Percentiles rank a stretch among this genome's conserved stretches.
Conservation (phyloP, 805 yeast genomes). For the Ascoidea rubescens region DNA sequence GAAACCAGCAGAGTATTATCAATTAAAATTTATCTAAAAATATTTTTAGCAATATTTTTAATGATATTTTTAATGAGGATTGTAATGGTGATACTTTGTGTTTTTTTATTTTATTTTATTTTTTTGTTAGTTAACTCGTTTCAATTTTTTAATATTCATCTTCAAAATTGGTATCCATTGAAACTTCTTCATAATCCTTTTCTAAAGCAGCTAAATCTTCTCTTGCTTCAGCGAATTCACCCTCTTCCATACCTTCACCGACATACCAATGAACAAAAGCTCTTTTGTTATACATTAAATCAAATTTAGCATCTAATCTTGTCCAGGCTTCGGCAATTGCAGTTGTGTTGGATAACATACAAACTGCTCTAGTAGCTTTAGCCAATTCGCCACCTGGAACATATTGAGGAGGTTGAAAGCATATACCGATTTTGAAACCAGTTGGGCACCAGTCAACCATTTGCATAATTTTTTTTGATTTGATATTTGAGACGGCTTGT, state of each 20-base stretch:
- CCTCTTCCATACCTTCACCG: constrained; percentile 99
- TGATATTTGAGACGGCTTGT: constrained; percentile 88
- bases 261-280: constrained; percentile 99
- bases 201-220: constrained; percentile 96
- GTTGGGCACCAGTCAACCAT: constrained; percentile 99
- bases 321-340: constrained; percentile 99
- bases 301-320: constrained; percentile 92
- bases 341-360: constrained; percentile 95
- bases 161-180: constrained; percentile 77
- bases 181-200: constrained; percentile 93
- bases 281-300: constrained; percentile 95
- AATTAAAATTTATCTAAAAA: too few relatives aligned
- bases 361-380: constrained; percentile 87
- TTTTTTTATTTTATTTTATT: too few relatives aligned
- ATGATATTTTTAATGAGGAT: too few relatives aligned
- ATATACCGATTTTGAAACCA: constrained; percentile 97
- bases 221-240: constrained; percentile 97
- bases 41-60: too few relatives aligned
- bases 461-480: constrained; percentile 90
- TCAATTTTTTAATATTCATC: constrained; percentile 25
- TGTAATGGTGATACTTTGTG: too few relatives aligned
- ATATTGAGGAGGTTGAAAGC: constrained; percentile 93
- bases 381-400: constrained; percentile 85
- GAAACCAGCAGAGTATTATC: too few relatives aligned
- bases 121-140: too few relatives aligned